phyloP scores from a whole-genome alignment of 1,284 basidiomycete genomes.

The Xerocomus nothofagi region DNA sequence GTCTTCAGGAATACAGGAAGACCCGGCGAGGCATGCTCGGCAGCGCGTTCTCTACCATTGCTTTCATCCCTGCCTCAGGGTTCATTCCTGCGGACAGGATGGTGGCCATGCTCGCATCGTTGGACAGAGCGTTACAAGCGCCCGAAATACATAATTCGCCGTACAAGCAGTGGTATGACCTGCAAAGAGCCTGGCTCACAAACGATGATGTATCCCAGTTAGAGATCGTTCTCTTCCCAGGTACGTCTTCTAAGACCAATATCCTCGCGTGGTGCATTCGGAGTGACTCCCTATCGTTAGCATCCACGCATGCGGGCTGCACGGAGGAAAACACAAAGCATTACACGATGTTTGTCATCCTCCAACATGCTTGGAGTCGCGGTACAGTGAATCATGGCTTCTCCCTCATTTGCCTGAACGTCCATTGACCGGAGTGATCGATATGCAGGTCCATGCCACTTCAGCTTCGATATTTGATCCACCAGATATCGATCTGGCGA shows the following conservation, averaged over 20 bases:
- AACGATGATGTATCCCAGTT: slow-evolving; percentile 23
- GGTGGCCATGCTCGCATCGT: slow-evolving; percentile 5
- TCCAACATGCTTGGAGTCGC: slow-evolving; percentile 24
- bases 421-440: neutral
- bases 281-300: too few species aligned
- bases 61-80: slow-evolving; percentile 10
- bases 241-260: neutral
- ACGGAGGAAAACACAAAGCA: slow-evolving; percentile 12
- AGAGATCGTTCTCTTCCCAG: slow-evolving; percentile 18
- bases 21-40: slow-evolving; percentile 14
- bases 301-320: slow-evolving; percentile 15
- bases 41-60: slow-evolving; percentile 20
- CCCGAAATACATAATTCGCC: slow-evolving; percentile 16
- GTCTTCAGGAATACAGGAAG: slow-evolving; percentile 12
- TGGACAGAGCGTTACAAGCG: slow-evolving; percentile 9
- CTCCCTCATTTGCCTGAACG: neutral
- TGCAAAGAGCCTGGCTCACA: slow-evolving; percentile 19
- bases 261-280: too few species aligned
- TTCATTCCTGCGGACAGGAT: slow-evolving; percentile 16
- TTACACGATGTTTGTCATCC: slow-evolving; percentile 11
- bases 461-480: slow-evolving; percentile 20
- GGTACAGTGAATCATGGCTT: slow-evolving; percentile 10
- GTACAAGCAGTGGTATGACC: slow-evolving; percentile 15
- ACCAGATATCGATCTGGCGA: slow-evolving; percentile 15
- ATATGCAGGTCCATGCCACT: slow-evolving; percentile 15